Conservation (phyloP, 768 basidiomycete species). For the Tephrocybe sp. region DNA sequence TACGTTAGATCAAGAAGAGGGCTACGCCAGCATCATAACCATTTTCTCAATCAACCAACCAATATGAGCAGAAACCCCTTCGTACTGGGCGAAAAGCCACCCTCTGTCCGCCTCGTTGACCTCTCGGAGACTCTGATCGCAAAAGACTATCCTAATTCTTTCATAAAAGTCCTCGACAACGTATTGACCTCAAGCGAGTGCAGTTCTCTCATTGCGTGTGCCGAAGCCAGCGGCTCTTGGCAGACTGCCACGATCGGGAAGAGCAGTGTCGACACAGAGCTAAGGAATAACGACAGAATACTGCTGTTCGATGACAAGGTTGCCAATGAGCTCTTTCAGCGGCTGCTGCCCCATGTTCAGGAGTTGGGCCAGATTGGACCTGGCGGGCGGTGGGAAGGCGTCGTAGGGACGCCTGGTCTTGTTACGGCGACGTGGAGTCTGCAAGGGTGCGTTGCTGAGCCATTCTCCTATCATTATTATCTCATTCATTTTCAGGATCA, state of each 20-base stretch:
- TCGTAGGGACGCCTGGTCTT: conserved; percentile 28
- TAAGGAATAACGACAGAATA: conserved; percentile 38
- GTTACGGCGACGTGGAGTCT: conserved; percentile 35
- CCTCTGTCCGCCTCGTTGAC: conserved; percentile 12
- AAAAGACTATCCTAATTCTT: conserved; percentile 29
- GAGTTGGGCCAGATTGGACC: conserved; percentile 31
- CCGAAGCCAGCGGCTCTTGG: conserved; percentile 30
- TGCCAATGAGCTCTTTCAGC: conserved; percentile 29
- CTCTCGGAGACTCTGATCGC: conserved; percentile 30
- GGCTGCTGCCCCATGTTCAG: conserved; percentile 31
- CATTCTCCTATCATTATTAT: background rate
- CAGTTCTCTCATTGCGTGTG: conserved; percentile 26
- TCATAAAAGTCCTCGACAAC: conserved; percentile 38
- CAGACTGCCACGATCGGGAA: conserved; percentile 30
- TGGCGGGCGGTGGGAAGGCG: conserved; percentile 28
- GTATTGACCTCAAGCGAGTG: conserved; percentile 39
- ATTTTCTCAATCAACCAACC: no score
- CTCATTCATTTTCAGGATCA: conserved; percentile 29
- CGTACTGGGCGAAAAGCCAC: no score
- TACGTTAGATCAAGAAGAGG: no score
- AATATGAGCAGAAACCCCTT: no score
- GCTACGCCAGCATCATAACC: no score
- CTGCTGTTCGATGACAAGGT: conserved; percentile 27
- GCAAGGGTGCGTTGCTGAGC: conserved; percentile 24
- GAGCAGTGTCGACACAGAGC: conserved; percentile 27